Evolutionary conservation across 2,329 filamentous ascomycete species (phyloP).

Genomic region (Aspergillus piperis): DNA sequence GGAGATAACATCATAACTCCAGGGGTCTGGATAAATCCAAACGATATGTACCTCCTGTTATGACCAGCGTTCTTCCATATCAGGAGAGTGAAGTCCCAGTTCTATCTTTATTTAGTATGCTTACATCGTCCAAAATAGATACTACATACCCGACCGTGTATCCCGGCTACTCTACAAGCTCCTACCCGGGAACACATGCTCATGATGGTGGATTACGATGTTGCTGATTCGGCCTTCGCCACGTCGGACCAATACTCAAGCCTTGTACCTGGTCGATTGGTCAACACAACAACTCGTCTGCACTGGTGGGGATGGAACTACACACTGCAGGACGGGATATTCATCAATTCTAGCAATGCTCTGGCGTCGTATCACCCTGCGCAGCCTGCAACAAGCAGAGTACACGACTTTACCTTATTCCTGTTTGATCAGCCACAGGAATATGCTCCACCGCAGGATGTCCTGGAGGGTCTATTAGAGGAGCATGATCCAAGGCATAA

Average conservation of each 20-base stretch:
- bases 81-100: no score
- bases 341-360: neutral
- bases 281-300: neutral
- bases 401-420: neutral
- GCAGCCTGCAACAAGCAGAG: neutral
- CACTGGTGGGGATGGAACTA: constrained; percentile 1
- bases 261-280: neutral
- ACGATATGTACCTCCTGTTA: neutral
- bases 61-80: no score
- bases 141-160: neutral
- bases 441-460: neutral
- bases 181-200: neutral
- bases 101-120: neutral
- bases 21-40: neutral
- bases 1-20: neutral
- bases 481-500: constrained; percentile 1
- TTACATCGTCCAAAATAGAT: neutral
- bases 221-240: neutral
- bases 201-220: neutral
- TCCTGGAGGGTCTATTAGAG: neutral
- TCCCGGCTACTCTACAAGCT: neutral
- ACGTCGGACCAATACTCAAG: neutral
- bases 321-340: neutral
- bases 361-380: neutral
- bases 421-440: neutral